Evolutionary conservation across 441 rosid species (phyloP).

Genomic region (Codiaeum variegatum): DNA sequence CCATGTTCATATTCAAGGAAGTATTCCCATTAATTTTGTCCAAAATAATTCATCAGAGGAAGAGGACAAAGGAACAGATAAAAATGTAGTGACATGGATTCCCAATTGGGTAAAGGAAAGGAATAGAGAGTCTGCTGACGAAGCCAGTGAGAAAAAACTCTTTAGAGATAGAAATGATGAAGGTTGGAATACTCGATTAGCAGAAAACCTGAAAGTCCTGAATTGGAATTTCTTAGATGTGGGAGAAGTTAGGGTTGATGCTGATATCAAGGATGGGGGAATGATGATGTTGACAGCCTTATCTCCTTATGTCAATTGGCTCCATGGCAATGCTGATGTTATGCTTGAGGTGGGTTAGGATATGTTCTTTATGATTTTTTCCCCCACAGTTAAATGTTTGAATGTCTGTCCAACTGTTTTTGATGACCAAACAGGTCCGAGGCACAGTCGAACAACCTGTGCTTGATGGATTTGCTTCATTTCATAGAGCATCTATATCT

Average conservation of each 20-base stretch:
- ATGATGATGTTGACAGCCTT: conserved; percentile 96
- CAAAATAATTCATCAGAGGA: conserved; percentile 60
- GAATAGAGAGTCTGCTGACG: conserved; percentile 48
- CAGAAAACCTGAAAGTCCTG: conserved; percentile 83
- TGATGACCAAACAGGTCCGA: conserved; percentile 62
- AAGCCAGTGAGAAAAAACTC: conserved; percentile 51
- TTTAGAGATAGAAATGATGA: conserved; percentile 82
- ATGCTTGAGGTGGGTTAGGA: conserved; percentile 69
- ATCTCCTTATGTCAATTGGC: conserved; percentile 93
- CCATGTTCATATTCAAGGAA: conserved; percentile 95
- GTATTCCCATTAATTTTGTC: conserved; percentile 78
- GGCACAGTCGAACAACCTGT: conserved; percentile 97
- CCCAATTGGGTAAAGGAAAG: conserved; percentile 86
- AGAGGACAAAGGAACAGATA: conserved; percentile 59
- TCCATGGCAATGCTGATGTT: conserved; percentile 94
- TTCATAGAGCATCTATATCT: conserved; percentile 85
- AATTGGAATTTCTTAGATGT: conserved; percentile 90
- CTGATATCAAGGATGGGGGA: conserved; percentile 98
- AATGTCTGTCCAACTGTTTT: conserved; percentile 8
- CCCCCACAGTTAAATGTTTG: neutral
- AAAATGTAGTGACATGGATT: conserved; percentile 46
- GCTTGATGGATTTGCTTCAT: conserved; percentile 91
- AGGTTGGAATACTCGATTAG: conserved; percentile 86
- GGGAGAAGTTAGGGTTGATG: conserved; percentile 95
- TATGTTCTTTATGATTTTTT: neutral